Conservation (phyloP, 2,329 filamentous ascomycete genomes). For the Ophiostoma fasciatum region DNA sequence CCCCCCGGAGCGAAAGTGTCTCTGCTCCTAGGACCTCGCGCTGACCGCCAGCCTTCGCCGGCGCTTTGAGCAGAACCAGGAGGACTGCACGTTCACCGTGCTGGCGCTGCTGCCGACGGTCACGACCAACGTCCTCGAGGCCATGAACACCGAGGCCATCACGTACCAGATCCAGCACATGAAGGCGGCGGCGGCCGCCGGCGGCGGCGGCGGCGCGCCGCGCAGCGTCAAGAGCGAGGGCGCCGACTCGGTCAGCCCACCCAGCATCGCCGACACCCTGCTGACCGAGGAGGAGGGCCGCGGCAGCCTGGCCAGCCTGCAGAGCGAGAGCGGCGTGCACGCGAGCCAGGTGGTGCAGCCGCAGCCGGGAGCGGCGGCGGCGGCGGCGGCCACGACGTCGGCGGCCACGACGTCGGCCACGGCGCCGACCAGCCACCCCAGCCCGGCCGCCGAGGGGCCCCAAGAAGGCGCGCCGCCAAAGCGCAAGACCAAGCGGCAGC, state of each 20-base stretch:
- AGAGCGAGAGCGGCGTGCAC: constrained; percentile 72
- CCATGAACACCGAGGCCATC: constrained; percentile 81
- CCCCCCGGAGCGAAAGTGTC: too few relatives aligned
- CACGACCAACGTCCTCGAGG: constrained; percentile 74
- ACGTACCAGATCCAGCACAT: constrained; percentile 90
- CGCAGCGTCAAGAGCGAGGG: constrained; percentile 25
- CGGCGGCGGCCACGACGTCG: background rate
- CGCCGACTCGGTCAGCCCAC: constrained; percentile 34
- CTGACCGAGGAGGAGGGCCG: constrained; percentile 69
- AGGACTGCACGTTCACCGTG: constrained; percentile 95
- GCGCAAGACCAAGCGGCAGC: constrained; percentile 69
- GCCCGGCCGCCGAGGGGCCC: constrained; percentile 13
- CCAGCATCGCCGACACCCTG: constrained; percentile 53
- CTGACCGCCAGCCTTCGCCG: constrained; percentile 57
- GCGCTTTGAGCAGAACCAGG: constrained; percentile 96
- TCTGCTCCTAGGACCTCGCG: background rate
- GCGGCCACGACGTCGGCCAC: too few relatives aligned
- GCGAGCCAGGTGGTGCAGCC: constrained; percentile 59
- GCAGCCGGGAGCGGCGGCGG: constrained; percentile 14
- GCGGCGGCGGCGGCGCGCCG: constrained; percentile 29
- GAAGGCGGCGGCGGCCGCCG: constrained; percentile 41
- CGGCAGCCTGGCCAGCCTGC: constrained; percentile 53
- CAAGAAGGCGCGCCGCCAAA: constrained; percentile 13
- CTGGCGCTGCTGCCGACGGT: constrained; percentile 89
- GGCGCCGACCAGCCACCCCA: background rate